Evolutionary conservation across 306 rosid genomes (phyloP).

Genomic region (Corylus heterophylla): DNA sequence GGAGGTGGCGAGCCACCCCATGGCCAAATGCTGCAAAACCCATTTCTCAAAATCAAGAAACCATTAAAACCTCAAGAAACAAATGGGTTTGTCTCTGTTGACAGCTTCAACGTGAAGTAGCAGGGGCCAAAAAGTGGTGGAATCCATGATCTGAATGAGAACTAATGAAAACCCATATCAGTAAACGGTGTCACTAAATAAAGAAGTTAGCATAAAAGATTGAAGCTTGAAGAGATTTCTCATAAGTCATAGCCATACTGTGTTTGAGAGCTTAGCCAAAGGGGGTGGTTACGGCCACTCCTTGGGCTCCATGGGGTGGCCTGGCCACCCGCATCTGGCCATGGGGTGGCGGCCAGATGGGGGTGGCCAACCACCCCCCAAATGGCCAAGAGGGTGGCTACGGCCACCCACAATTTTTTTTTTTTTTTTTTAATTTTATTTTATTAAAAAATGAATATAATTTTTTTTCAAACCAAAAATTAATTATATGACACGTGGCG

Average conservation of each 20-base stretch:
- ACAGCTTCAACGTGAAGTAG: constrained; percentile 27
- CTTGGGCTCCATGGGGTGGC: too few relatives aligned
- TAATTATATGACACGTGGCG: too few relatives aligned
- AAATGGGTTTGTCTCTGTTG: constrained; percentile 21
- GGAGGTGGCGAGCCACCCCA: too few relatives aligned
- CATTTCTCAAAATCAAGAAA: constrained; percentile 31
- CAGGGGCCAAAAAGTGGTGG: constrained; percentile 28
- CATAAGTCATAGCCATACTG: constrained; percentile 21
- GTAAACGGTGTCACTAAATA: constrained; percentile 27
- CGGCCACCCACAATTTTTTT: too few relatives aligned
- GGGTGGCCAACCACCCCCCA: too few relatives aligned
- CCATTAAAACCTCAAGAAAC: constrained; percentile 31
- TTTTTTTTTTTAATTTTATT: too few relatives aligned
- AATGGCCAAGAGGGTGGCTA: too few relatives aligned
- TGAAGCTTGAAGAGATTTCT: constrained; percentile 31
- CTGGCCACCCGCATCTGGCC: too few relatives aligned
- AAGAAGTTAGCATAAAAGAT: constrained; percentile 26
- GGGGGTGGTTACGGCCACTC: background rate
- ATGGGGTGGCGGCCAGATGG: too few relatives aligned
- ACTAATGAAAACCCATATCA: constrained; percentile 41
- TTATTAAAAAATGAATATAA: too few relatives aligned
- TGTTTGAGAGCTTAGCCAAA: constrained; percentile 41
- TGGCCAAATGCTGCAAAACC: background rate
- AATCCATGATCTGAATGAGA: constrained; percentile 34
- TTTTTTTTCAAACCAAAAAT: too few relatives aligned